Percentiles rank a stretch among this genome's conserved stretches.
Conservation (phyloP, 768 basidiomycete genomes). For the Mycena venus region DNA sequence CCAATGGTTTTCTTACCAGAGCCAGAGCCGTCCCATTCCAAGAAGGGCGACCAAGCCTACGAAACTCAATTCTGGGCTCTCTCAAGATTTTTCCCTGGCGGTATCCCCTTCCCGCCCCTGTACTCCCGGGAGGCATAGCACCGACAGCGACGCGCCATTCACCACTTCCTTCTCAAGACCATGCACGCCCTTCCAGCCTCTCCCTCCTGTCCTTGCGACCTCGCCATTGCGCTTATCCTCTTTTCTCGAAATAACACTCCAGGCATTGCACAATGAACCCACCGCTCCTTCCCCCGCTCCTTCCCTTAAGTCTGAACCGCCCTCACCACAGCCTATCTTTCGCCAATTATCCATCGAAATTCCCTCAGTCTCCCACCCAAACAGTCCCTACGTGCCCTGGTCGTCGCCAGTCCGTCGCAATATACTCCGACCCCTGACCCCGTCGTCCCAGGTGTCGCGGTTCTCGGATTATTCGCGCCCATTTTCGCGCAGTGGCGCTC, state of each 20-base stretch:
- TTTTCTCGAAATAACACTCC: slow-evolving; percentile 47
- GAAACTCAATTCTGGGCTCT: slow-evolving; percentile 1
- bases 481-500: slow-evolving; percentile 53
- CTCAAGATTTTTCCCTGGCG: slow-evolving; percentile 9
- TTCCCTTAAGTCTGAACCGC: slow-evolving; percentile 23
- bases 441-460: slow-evolving; percentile 52
- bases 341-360: slow-evolving; percentile 45
- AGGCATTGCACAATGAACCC: slow-evolving; percentile 27
- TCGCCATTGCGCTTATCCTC: slow-evolving; percentile 56
- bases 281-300: slow-evolving; percentile 13
- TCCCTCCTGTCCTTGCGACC: slow-evolving; percentile 41
- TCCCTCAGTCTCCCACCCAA: slow-evolving; percentile 61
- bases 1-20: background rate
- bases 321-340: slow-evolving; percentile 21
- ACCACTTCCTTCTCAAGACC: slow-evolving; percentile 24
- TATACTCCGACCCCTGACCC: slow-evolving; percentile 53
- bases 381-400: slow-evolving; percentile 71
- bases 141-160: slow-evolving; percentile 4
- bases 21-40: slow-evolving; percentile 1
- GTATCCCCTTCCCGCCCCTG: background rate
- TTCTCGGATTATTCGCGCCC: slow-evolving; percentile 42
- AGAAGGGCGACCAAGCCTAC: slow-evolving; percentile 1
- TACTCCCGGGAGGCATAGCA: background rate
- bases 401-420: slow-evolving; percentile 55
- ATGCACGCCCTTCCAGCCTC: slow-evolving; percentile 37